Conservation (phyloP, 148 eudicot genomes). For the Talinum fruticosum region DNA sequence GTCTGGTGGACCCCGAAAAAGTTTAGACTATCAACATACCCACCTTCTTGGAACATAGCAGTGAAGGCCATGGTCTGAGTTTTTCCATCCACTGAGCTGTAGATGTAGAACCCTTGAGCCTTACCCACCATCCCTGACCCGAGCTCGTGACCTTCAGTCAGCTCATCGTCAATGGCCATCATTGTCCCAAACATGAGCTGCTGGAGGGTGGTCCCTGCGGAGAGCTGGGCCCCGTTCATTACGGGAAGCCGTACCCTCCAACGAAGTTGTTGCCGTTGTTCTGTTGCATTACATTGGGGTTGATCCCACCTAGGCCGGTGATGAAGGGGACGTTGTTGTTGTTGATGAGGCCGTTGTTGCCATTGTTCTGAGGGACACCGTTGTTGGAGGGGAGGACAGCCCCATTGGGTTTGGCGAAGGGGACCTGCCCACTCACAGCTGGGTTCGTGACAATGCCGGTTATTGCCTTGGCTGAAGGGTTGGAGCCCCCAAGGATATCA, state of each 20-base stretch:
- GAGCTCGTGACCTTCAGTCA: conserved; percentile 62
- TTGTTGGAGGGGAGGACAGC: conserved; percentile 61
- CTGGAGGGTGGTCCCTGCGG: conserved; percentile 45
- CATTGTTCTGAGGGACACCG: conserved; percentile 57
- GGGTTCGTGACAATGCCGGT: conserved; percentile 83
- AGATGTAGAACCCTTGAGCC: conserved; percentile 67
- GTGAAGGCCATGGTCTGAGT: conserved; percentile 75
- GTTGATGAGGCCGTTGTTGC: conserved; percentile 48
- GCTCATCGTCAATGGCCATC: conserved; percentile 71
- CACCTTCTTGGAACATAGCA: conserved; percentile 59
- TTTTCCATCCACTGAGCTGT: conserved; percentile 64
- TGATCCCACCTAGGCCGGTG: conserved; percentile 73
- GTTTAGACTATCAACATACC: conserved; percentile 51
- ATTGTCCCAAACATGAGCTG: conserved; percentile 78
- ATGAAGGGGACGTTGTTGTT: conserved; percentile 91
- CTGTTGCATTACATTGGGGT: conserved; percentile 53
- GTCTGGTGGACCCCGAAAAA: conserved; percentile 68
- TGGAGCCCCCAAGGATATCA: conserved; percentile 84
- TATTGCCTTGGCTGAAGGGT: conserved; percentile 83
- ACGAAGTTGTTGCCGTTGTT: conserved; percentile 39
- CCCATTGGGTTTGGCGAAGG: conserved; percentile 88
- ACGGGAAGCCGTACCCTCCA: conserved; percentile 58
- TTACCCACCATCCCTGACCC: conserved; percentile 60
- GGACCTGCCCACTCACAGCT: conserved; percentile 74
- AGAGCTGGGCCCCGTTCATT: conserved; percentile 46